Base-by-base conservation (phyloP, 495 filamentous ascomycete species). In the Cladorrhinum samala region DNA sequence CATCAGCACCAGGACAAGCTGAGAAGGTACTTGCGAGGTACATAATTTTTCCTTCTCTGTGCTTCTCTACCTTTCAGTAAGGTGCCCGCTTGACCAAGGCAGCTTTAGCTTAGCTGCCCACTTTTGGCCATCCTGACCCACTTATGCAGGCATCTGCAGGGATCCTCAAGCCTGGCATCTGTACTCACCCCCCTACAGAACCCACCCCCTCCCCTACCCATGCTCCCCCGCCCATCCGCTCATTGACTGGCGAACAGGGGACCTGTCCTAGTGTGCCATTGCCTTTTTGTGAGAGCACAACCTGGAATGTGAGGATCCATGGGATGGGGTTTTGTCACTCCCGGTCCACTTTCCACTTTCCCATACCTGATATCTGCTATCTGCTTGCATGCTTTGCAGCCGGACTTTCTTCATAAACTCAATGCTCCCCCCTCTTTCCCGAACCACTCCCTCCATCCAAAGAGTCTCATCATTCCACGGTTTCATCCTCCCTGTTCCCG, bases 261-360 rank as follows among this genome's bases (percentile, higher is more conserved):
- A 14, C 14, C 7, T 37, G 30, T 37, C 30, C 14, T 6, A 7
- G 39, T 18, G 13, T 41, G 39, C n/a, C 39, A 3, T 17, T 41
- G 39, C 8, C 39, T 18, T 14, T 18, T 41, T 41, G 39, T 17
- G 13, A 14, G 39, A 7, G 7, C 30, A 37, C 30, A 7, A 37
- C 39, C 8, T 41, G 17, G 4, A 41, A 41, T n/a, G 39, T 18
- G 17, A 18, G 39, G 11, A 41, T 41, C 39, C 39, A 41, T 41
- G 39, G 39, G 17, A n/a, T 14, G 62, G 59, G 62, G 62, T 65
- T 65, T 55, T 52, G 55, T 52, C 59, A 53, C 52, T 57, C 62
- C 59, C 55, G 51, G 59, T 57, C 49, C 39, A 14, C 39, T 41
- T 41, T 41, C 39, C 53, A 62, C 50, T 61, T 63, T 63, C 60